Evolutionary conservation across 371 early-diverging fungal species (phyloP).

Genomic region (Racocetra persica): DNA sequence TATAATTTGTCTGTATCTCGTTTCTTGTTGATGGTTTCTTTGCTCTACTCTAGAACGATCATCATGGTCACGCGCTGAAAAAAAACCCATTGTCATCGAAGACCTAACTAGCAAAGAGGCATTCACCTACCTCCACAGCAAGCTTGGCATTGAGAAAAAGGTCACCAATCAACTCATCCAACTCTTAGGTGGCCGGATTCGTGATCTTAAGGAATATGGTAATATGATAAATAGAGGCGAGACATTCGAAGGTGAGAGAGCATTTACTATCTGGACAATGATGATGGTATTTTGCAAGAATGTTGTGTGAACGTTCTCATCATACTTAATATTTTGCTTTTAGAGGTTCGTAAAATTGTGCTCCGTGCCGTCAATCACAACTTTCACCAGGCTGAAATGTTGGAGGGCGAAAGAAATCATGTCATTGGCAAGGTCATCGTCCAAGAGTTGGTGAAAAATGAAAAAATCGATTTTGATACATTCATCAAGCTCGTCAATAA

Average conservation of each 20-base stretch:
- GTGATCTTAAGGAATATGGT: constrained; percentile 29
- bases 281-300: constrained; percentile 30
- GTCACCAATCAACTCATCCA: constrained; percentile 30
- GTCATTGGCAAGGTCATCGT: constrained; percentile 34
- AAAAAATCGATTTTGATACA: background rate
- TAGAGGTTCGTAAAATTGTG: constrained; percentile 37
- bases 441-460: constrained; percentile 28
- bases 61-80: constrained; percentile 36
- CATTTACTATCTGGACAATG: constrained; percentile 22
- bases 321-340: constrained; percentile 38
- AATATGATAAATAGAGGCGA: constrained; percentile 3
- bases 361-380: background rate
- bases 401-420: background rate
- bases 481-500: constrained; percentile 23
- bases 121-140: constrained; percentile 28
- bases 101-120: constrained; percentile 31
- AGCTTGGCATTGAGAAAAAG: constrained; percentile 34
- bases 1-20: constrained; percentile 24
- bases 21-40: constrained; percentile 30
- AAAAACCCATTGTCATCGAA: constrained; percentile 27
- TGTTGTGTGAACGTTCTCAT: constrained; percentile 30
- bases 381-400: constrained; percentile 35
- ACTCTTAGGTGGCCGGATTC: constrained; percentile 32
- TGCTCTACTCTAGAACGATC: constrained; percentile 38
- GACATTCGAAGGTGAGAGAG: constrained; percentile 33